phyloP scores from a whole-genome alignment of 495 filamentous ascomycete species.

The Choiromyces venosus region DNA sequence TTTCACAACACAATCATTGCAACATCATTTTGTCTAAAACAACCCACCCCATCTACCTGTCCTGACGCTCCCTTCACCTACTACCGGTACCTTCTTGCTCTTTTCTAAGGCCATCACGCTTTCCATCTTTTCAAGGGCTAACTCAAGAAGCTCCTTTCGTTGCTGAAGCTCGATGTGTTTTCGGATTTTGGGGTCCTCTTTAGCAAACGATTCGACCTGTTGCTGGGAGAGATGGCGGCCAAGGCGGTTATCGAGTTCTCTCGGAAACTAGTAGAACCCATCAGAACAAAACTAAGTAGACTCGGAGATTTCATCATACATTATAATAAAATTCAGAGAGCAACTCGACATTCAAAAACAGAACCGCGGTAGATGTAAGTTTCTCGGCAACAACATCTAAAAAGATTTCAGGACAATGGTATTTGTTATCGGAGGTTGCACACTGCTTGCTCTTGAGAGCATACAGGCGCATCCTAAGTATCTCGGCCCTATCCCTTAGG shows the following conservation, averaged over 20 bases:
- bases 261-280: slow-evolving; percentile 59
- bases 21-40: slow-evolving; percentile 24
- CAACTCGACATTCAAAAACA: slow-evolving; percentile 96
- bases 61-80: slow-evolving; percentile 12
- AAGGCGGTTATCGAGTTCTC: slow-evolving; percentile 83
- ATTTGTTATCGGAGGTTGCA: slow-evolving; percentile 73
- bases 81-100: slow-evolving; percentile 34
- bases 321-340: slow-evolving; percentile 95
- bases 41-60: slow-evolving; percentile 35
- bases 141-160: slow-evolving; percentile 85
- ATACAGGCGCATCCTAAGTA: slow-evolving; percentile 80
- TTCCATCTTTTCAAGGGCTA: slow-evolving; percentile 92
- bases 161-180: slow-evolving; percentile 85
- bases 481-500: slow-evolving; percentile 79
- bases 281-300: neutral
- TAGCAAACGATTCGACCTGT: slow-evolving; percentile 82
- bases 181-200: slow-evolving; percentile 82
- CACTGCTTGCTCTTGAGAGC: slow-evolving; percentile 87
- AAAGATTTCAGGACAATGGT: slow-evolving; percentile 95
- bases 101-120: slow-evolving; percentile 69
- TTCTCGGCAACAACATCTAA: slow-evolving; percentile 95
- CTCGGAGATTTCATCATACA: slow-evolving; percentile 22
- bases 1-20: slow-evolving; percentile 1
- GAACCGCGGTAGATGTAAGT: slow-evolving; percentile 84
- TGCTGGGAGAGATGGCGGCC: slow-evolving; percentile 69